phyloP scores from a whole-genome alignment of 177 flowering plant species.

The Tripterygium wilfordii region DNA sequence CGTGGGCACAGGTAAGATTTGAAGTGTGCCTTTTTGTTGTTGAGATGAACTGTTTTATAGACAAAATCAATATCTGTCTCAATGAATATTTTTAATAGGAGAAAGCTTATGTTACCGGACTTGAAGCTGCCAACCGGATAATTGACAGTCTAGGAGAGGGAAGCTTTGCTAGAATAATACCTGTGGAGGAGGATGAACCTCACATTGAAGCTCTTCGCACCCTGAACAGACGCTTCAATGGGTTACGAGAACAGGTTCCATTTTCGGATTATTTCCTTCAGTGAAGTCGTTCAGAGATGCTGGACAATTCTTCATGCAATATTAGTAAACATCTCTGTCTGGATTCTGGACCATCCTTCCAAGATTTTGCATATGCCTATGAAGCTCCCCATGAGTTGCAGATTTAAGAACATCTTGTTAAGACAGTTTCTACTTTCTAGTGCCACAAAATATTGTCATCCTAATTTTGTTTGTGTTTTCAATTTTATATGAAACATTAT shows the following conservation, averaged over 20 bases:
- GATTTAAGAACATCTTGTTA: too few relatives aligned
- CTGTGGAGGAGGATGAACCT: constrained; percentile 65
- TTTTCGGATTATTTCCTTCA: constrained; percentile 13
- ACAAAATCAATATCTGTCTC: background rate
- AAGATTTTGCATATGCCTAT: too few relatives aligned
- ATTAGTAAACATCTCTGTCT: too few relatives aligned
- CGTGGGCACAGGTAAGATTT: constrained; percentile 51
- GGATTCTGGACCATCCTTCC: too few relatives aligned
- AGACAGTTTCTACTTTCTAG: too few relatives aligned
- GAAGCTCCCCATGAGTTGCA: too few relatives aligned
- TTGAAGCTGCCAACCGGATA: constrained; percentile 69
- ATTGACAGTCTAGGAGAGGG: constrained; percentile 57
- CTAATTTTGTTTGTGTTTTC: too few relatives aligned
- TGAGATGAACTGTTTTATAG: background rate
- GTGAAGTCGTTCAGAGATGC: too few relatives aligned
- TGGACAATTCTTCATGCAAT: too few relatives aligned
- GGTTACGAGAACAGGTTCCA: constrained; percentile 51
- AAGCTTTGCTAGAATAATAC: constrained; percentile 49
- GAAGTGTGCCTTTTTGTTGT: background rate
- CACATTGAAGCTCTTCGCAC: constrained; percentile 49
- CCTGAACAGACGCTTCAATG: constrained; percentile 46
- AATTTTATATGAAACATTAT: too few relatives aligned
- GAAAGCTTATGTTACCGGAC: constrained; percentile 60
- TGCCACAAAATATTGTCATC: too few relatives aligned
- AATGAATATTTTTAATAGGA: constrained; percentile 30